These are phyloP conservation scores for Didymella pinodella DNA, from an alignment of 2,329 filamentous ascomycete genomes.

Conservation along the genomic window DNA sequence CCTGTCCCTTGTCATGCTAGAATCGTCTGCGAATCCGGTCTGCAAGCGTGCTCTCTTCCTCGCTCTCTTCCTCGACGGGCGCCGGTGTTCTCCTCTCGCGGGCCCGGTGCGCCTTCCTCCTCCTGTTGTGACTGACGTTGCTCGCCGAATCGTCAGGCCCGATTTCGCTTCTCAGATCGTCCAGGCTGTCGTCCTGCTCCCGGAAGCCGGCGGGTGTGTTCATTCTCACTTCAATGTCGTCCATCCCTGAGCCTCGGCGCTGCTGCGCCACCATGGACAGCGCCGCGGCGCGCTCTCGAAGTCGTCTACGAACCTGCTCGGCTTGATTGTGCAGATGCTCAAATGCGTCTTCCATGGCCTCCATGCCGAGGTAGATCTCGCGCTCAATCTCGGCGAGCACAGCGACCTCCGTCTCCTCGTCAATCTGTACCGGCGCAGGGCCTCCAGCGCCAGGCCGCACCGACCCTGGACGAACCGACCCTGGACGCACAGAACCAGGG, in stretches of 20 bases:
- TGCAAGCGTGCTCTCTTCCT: conserved; percentile 37
- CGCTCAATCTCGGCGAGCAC: conserved; percentile 90
- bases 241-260: conserved; percentile 58
- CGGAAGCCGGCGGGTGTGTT: conserved; percentile 57
- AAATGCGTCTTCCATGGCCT: conserved; percentile 91
- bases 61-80: conserved; percentile 67
- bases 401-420: conserved; percentile 92
- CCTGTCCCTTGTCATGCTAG: neutral
- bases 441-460: conserved; percentile 36
- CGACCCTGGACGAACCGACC: conserved; percentile 48
- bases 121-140: conserved; percentile 76
- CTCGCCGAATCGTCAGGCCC: conserved; percentile 82
- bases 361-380: conserved; percentile 94
- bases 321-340: conserved; percentile 88
- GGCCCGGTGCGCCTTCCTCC: conserved; percentile 71
- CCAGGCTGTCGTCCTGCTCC: conserved; percentile 48
- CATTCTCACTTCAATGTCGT: conserved; percentile 54
- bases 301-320: conserved; percentile 77
- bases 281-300: conserved; percentile 84
- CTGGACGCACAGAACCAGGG: conserved; percentile 34
- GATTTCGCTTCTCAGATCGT: conserved; percentile 60
- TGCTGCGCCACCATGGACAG: conserved; percentile 71
- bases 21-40: conserved; percentile 42
- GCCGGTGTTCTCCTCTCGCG: conserved; percentile 75
- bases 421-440: conserved; percentile 79